Base-by-base conservation (phyloP, 2,329 filamentous ascomycete genomes). In the Cladosporium sphaerospermum region DNA sequence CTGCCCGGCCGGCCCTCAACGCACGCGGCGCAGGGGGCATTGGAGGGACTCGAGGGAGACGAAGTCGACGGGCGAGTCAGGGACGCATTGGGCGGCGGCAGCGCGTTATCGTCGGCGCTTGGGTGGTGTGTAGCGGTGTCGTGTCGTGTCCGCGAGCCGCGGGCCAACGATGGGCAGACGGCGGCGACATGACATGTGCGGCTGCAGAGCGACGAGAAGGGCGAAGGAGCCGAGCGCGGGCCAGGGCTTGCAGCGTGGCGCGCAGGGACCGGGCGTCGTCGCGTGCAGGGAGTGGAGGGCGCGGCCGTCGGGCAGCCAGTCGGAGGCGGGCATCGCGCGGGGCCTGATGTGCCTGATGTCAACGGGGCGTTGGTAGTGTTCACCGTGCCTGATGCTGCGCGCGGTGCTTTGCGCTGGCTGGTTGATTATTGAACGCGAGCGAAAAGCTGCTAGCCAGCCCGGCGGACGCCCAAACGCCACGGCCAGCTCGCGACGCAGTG, bases 1-100 rank as follows among this genome's bases (percentile, higher is more conserved):
- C 39, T 37, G 32, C 9, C 19, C 40, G 48, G 18, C 48, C 31
- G 32, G 39, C 33, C 31, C 48, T 51, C 48, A 51, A 51, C 48
- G 42, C 23, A 28, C 23, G 23, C 23, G 23, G 23, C 23, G 5
- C 23, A 28, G 7, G 23, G 23, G 3, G 23, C 23, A 5, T 28
- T 2, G 23, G 23, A 5, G 23, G 4, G 23, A 5, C 7, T 2
- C 3, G 23, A 5, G 23, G 4, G 23, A 7, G 23, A 28, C 23
- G 23, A 28, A 28, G 5, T 28, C 5, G 23, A 28, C 7, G 23
- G 23, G 23, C 23, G 23, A 28, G 23, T 28, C 23, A 28, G 23
- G 23, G 23, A 28, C 23, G 23, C 23, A 28, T 28, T 28, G 23
- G 23, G 23, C 23, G 23, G 23, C 23, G 23, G 23, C 23, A 28